Base-by-base conservation (phyloP, 805 yeast genomes). In the Cyberlindnera mississippiensis region DNA sequence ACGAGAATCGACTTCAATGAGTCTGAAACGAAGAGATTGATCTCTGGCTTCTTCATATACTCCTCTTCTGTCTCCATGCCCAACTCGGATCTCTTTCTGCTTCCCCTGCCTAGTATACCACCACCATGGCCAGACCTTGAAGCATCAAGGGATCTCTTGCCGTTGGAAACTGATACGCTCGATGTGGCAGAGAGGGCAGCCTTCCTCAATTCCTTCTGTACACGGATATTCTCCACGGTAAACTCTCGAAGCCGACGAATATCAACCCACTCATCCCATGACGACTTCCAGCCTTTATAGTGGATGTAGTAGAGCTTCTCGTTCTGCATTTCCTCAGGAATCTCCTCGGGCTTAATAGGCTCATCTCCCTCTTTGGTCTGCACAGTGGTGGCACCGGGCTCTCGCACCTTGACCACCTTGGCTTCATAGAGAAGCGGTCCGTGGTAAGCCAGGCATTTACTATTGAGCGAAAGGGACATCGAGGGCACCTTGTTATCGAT, bases 261-360 rank as follows among this genome's bases (percentile, higher is more conserved):
- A 1, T 76, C 73, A 1, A 91, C 91, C 99, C 99, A 91, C 62
- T 91, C 99, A 59, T 91, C 98, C 96, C 96, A 91, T 44, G 89
- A 80, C 14, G 82, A 64, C 56, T 90, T 91, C 99, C 99, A 91
- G 3, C 99, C 98, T 52, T 82, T 84, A 63, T 91, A 91, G 58
- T 93, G 99, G 14, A 91, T 77, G 51, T 70, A 80, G 62, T 79
- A 90, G 24, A 80, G 71, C 16, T 52, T 51, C 31, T 63, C 64
- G 15, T 54, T 61, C 20, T 48, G 50, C 15, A 69, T 43, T 11
- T 66, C 71, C 14, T 53, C 61, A 1, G 76, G 71, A 10, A 71
- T 48, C 28, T 45, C 47, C 17, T 33, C 42, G 1, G 34, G 42
- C 15, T 48, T 48, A 12, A 42, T 31, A 2, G 43, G 46, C 31